These are phyloP conservation scores for Metschnikowia cerradonensis DNA, from an alignment of 805 yeast species.

Conservation along the genomic window DNA sequence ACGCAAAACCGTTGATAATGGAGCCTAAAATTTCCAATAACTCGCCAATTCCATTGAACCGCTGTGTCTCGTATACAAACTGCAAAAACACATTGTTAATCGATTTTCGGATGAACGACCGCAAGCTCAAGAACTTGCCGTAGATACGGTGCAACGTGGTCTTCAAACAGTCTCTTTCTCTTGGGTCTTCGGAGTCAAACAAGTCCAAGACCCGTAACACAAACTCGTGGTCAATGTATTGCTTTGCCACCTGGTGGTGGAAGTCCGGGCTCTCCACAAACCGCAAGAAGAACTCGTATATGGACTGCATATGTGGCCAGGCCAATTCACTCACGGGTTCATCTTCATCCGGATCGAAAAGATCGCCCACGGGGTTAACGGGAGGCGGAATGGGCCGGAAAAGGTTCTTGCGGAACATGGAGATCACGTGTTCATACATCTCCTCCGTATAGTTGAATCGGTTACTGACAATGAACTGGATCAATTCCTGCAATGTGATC, in stretches of 20 bases:
- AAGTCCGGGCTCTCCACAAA: constrained; percentile 94
- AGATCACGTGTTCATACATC: constrained; percentile 82
- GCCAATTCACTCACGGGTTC: constrained; percentile 95
- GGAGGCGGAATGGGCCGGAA: constrained; percentile 98
- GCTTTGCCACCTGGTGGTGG: constrained; percentile 88
- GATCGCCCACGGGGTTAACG: constrained; percentile 93
- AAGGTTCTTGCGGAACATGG: constrained; percentile 83
- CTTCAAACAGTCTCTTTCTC: constrained; percentile 92
- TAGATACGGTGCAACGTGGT: constrained; percentile 94
- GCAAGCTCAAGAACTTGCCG: constrained; percentile 85
- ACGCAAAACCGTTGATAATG: constrained; percentile 95
- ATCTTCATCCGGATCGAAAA: constrained; percentile 97
- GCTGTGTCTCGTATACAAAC: constrained; percentile 90
- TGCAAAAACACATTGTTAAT: constrained; percentile 90
- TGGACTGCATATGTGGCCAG: constrained; percentile 98
- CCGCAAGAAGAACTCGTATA: constrained; percentile 88
- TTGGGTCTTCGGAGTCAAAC: constrained; percentile 93
- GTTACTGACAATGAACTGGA: constrained; percentile 79
- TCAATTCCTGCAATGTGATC: constrained; percentile 80
- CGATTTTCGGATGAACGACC: constrained; percentile 87
- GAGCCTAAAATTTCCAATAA: constrained; percentile 91
- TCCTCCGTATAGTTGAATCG: constrained; percentile 85
- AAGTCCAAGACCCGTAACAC: constrained; percentile 76
- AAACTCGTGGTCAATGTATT: constrained; percentile 88
- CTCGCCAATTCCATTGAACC: constrained; percentile 95